Base-by-base conservation (phyloP, 1,284 basidiomycete species). In the Ustilago cynodontis region DNA sequence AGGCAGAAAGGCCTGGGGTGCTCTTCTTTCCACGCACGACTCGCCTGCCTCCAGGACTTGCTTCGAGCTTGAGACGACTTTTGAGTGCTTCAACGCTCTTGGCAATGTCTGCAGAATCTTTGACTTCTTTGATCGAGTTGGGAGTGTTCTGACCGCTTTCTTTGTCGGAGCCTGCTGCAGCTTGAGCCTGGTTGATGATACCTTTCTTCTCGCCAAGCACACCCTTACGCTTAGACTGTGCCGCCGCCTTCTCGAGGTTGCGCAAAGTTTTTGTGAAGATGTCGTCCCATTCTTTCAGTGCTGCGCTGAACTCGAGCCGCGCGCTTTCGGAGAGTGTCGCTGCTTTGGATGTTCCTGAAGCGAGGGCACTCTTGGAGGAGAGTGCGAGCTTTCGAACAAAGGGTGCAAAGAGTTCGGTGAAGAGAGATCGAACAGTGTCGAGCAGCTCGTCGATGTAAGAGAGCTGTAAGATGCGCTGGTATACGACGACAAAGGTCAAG, bases 401-500 rank as follows among this genome's bases (percentile, higher is more conserved):
- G 20, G 76, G 61, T 2, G 66, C 59, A 50, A 82, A 84, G 26
- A 79, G 79, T 22, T 80, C 56, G n/a, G 73, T 69, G 65, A 86
- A 86, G 20, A 72, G 68, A 7, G 61, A 67, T 35, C 78, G 71
- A 26, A 84, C 74, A 3, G 67, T 59, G 14, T 74, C 77, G 45
- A 86, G 75, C 7, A 99, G 91, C 52, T 94, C 92, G 0, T 96
- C 94, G 64, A 98, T 92, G 85, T 99, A 99, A 10, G 94, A 92
- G 26, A 99, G 89, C 77, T 97, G 95, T 16, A 99, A 89, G 70
- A 99, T 95, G 51, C 96, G 93, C 84, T 98, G 96, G 87, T 98
- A 98, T 56, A 95, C 94, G 59, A 82, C 84, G 39, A 85, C 76
- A 62, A 85, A 85, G 39, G 74, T 75, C 31, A 83, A 71, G 14